These are phyloP conservation scores for Eucalyptus pauciflora DNA, from an alignment of 345 rosid genomes.

Conservation along the genomic window DNA sequence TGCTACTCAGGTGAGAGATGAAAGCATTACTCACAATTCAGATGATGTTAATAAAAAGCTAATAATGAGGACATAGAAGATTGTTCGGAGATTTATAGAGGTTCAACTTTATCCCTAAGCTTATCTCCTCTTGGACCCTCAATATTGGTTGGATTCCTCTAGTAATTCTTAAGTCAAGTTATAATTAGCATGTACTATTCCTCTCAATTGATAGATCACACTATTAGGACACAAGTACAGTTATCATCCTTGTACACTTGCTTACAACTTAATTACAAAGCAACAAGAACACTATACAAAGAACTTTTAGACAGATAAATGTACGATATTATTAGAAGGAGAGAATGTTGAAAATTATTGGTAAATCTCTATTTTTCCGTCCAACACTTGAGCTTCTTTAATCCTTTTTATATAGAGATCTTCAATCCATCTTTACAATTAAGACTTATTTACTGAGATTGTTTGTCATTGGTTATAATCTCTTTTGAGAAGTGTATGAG, in stretches of 20 bases:
- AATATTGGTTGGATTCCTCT: fast-evolving
- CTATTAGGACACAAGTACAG: fast-evolving
- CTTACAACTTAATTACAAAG: neutral
- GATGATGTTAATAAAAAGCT: fast-evolving
- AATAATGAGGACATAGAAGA: neutral
- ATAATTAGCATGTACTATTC: neutral
- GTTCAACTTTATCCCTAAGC: neutral
- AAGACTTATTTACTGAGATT: neutral
- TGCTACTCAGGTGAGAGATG: too few relatives aligned
- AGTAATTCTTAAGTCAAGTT: neutral
- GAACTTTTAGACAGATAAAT: neutral
- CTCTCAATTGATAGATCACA: neutral
- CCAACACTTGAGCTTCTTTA: neutral
- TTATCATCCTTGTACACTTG: neutral
- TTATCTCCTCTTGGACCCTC: too few relatives aligned
- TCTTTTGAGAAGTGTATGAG: neutral
- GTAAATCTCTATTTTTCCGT: fast-evolving
- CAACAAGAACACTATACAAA: neutral
- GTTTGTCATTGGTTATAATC: neutral
- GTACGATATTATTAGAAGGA: neutral
- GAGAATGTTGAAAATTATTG: neutral
- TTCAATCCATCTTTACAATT: neutral
- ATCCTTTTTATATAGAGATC: neutral
- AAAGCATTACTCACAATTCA: fast-evolving
- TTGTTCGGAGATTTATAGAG: fast-evolving